Conservation (phyloP, 1,284 basidiomycete species). For the Cryptococcus sp. region DNA sequence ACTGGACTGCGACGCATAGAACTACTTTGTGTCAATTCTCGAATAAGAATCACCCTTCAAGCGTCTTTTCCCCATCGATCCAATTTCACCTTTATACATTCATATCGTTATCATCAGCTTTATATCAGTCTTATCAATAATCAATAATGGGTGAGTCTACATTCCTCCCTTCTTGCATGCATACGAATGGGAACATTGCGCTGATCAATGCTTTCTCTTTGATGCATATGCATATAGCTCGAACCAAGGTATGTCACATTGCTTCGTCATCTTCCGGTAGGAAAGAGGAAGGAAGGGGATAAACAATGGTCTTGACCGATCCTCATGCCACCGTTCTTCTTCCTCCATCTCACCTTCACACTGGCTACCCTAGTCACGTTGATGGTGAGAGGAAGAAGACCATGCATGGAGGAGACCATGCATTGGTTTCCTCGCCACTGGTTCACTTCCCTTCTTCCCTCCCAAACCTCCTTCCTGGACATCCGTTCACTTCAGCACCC, state of each 20-base stretch:
- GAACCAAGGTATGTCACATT: background rate
- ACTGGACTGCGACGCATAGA: too few species aligned
- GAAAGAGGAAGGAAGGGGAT: background rate
- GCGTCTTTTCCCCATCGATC: background rate
- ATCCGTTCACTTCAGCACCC: conserved; percentile 56
- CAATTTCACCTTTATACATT: background rate
- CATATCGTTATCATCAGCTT: background rate
- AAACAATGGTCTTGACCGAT: background rate
- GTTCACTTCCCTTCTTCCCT: conserved; percentile 41
- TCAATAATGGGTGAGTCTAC: background rate
- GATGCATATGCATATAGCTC: background rate
- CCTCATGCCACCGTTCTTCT: background rate
- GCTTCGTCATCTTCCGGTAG: background rate
- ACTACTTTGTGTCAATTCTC: too few species aligned
- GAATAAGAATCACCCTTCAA: background rate
- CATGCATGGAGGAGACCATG: background rate
- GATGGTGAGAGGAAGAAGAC: background rate
- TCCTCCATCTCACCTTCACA: background rate
- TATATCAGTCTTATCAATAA: background rate
- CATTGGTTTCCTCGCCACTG: conserved; percentile 28
- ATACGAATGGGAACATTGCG: background rate
- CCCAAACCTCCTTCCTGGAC: conserved; percentile 54
- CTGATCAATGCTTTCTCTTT: background rate
- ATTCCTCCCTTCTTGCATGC: background rate
- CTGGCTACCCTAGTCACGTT: background rate